Percentiles rank a stretch among this genome's conserved stretches.
phyloP scores from a whole-genome alignment of 306 rosid species.

The Inga oerstediana region DNA sequence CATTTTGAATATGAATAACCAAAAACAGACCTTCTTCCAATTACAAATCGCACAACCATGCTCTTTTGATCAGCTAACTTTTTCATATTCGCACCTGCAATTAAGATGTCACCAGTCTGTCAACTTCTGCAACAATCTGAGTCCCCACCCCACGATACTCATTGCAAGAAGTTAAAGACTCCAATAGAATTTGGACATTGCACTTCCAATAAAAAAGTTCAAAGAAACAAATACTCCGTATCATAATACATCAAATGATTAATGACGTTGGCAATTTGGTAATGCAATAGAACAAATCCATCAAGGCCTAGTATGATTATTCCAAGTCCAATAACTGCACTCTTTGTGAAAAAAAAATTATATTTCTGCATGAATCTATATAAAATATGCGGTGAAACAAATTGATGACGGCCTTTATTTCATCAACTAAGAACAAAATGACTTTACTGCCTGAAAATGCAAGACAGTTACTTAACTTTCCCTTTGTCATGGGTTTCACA shows the following conservation, averaged over 20 bases:
- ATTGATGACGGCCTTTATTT: neutral
- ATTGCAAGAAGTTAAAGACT: constrained; percentile 19
- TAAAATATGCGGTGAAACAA: neutral
- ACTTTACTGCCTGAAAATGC: neutral
- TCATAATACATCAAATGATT: constrained; percentile 12
- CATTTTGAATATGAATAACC: constrained; percentile 32
- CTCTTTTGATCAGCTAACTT: constrained; percentile 53
- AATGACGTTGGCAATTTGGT: constrained; percentile 4
- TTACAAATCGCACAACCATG: constrained; percentile 60
- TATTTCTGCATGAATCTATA: neutral
- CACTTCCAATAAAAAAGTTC: constrained; percentile 12
- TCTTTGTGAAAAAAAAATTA: neutral
- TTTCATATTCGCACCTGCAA: constrained; percentile 51
- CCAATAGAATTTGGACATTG: neutral
- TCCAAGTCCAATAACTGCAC: neutral
- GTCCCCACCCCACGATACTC: constrained; percentile 20
- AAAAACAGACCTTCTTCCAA: constrained; percentile 62
- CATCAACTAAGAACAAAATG: neutral
- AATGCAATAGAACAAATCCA: neutral
- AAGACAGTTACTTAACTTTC: neutral
- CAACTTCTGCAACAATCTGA: neutral
- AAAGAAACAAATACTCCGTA: neutral
- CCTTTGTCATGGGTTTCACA: neutral
- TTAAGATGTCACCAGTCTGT: constrained; percentile 5
- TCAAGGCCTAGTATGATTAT: neutral